Conservation (phyloP, 768 basidiomycete species). For the Boletellus ananiceps region DNA sequence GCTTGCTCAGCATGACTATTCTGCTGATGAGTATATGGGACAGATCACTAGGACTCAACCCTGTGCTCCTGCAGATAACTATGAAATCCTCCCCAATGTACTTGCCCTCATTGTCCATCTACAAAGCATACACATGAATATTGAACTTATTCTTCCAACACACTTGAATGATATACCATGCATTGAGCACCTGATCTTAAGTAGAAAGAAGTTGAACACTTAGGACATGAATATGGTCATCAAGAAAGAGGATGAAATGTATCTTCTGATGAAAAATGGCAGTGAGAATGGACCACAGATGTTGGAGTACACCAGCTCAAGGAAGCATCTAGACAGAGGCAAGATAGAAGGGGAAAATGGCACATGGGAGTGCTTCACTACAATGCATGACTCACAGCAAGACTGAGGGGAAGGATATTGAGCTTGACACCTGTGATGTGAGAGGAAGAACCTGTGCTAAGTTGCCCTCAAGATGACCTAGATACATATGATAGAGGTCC, state of each 20-base stretch:
- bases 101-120: conserved; percentile 2
- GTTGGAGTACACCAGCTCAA: conserved; percentile 26
- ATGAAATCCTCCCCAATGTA: background rate
- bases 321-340: conserved; percentile 2
- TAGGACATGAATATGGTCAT: conserved; percentile 7
- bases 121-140: background rate
- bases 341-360: background rate
- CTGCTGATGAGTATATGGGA: conserved; percentile 31
- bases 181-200: background rate
- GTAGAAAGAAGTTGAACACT: background rate
- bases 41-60: conserved; percentile 27
- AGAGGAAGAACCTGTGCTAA: no score
- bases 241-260: conserved; percentile 16
- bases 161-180: background rate
- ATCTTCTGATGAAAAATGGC: conserved; percentile 12
- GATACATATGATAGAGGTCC: no score
- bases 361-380: background rate
- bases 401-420: no score
- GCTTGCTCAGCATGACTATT: conserved; percentile 31
- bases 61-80: fast-evolving
- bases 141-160: background rate
- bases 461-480: no score
- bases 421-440: no score
- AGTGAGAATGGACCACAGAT: conserved; percentile 24
- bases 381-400: conserved; percentile 5